A percentile compares a stretch with the other conserved stretches of the same genome.
phyloP scores from a whole-genome alignment of 176 grass and related monocot species.

The Juncus inflexus region DNA sequence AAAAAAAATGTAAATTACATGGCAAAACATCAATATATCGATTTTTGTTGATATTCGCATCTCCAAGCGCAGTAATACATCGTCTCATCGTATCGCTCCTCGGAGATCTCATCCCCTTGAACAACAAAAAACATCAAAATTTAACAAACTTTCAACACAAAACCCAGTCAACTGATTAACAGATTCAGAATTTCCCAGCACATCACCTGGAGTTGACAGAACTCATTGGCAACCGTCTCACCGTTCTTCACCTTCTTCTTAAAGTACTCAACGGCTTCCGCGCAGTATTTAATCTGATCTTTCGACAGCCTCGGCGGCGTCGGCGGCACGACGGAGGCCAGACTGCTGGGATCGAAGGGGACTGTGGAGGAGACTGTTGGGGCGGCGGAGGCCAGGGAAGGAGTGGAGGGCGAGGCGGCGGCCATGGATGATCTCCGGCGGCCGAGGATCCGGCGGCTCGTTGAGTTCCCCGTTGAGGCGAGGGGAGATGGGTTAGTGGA shows the following conservation, averaged over 20 bases:
- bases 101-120: slow-evolving; percentile 29
- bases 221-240: slow-evolving; percentile 37
- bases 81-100: slow-evolving; percentile 39
- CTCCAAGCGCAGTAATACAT: slow-evolving; percentile 42
- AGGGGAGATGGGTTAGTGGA: slow-evolving; percentile 25
- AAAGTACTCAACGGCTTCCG: slow-evolving; percentile 44
- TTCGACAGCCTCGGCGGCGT: slow-evolving; percentile 12
- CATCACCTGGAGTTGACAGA: slow-evolving; percentile 46
- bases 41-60: slow-evolving; percentile 63
- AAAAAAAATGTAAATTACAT: slow-evolving; percentile 49
- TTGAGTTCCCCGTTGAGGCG: slow-evolving; percentile 39
- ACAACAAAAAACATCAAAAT: slow-evolving; percentile 3
- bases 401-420: slow-evolving; percentile 8
- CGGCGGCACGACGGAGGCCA: slow-evolving; percentile 8
- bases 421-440: slow-evolving; percentile 42
- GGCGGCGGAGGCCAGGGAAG: background rate
- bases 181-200: background rate
- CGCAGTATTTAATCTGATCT: slow-evolving; percentile 39
- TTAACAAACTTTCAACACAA: too few relatives aligned
- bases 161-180: background rate
- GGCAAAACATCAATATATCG: slow-evolving; percentile 82
- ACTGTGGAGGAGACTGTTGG: slow-evolving; percentile 10
- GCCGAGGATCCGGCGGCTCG: slow-evolving; percentile 7
- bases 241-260: slow-evolving; percentile 41
- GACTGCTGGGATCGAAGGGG: slow-evolving; percentile 26